A percentile compares a stretch with the other conserved stretches of the same genome.
phyloP scores from a whole-genome alignment of 371 early-diverging fungal species.

The Apophysomyces ossiformis region DNA sequence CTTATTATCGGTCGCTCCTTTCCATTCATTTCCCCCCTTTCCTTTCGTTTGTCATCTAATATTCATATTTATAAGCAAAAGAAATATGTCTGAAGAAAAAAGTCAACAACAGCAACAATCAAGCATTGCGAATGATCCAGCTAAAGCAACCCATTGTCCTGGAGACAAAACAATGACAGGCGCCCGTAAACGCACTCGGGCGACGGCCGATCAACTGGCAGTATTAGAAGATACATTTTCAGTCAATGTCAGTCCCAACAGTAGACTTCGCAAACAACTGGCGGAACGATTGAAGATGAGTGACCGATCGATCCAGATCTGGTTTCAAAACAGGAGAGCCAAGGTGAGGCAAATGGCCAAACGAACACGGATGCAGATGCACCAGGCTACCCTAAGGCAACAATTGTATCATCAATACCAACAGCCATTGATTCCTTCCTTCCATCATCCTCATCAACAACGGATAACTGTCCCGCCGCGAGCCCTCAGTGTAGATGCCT shows the following conservation, averaged over 20 bases:
- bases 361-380: conserved; percentile 38
- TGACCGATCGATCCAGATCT: conserved; percentile 88
- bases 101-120: neutral
- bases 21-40: neutral
- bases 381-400: conserved; percentile 21
- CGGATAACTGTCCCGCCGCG: neutral
- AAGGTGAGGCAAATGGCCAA: conserved; percentile 75
- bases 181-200: conserved; percentile 60
- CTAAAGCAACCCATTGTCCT: neutral
- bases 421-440: conserved; percentile 3
- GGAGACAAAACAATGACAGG: neutral
- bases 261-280: conserved; percentile 79
- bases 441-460: neutral
- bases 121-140: neutral
- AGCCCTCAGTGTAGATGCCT: conserved; percentile 3
- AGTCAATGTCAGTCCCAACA: conserved; percentile 67
- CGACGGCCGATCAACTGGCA: conserved; percentile 69
- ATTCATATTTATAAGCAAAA: neutral
- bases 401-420: conserved; percentile 10
- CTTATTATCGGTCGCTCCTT: neutral
- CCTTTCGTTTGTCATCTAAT: neutral
- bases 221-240: conserved; percentile 73
- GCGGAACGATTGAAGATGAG: conserved; percentile 86
- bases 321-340: conserved; percentile 98
- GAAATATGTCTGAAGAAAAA: conserved; percentile 1